Evolutionary conservation across 768 basidiomycete species (phyloP).

Genomic region (Tricholomella constricta): DNA sequence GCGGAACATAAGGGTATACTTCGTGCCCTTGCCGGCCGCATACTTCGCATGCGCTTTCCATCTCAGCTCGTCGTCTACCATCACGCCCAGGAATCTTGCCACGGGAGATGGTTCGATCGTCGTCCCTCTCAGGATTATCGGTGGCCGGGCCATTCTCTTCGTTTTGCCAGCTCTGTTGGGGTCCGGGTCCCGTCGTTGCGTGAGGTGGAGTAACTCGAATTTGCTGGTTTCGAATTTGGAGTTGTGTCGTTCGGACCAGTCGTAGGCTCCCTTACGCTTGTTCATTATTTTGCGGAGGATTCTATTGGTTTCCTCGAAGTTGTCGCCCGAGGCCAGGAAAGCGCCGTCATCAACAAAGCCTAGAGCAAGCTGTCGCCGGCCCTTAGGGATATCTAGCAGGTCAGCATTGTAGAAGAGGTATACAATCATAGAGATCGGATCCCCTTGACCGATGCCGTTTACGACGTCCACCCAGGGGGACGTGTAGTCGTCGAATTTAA

Average conservation of each 20-base stretch:
- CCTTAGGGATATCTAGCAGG: constrained; percentile 17
- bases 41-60: constrained; percentile 6
- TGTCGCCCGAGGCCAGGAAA: constrained; percentile 5
- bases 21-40: too few relatives aligned
- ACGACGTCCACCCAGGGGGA: constrained; percentile 16
- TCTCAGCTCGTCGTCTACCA: constrained; percentile 20
- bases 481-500: constrained; percentile 29
- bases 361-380: constrained; percentile 1
- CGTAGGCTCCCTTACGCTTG: not conserved
- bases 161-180: not conserved
- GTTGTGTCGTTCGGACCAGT: not conserved
- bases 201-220: not conserved
- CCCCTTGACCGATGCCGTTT: constrained; percentile 27
- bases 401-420: constrained; percentile 27
- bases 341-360: constrained; percentile 22
- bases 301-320: constrained; percentile 3
- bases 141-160: not conserved
- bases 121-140: not conserved
- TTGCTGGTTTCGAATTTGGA: not conserved
- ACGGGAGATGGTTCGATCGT: constrained; percentile 10
- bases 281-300: constrained; percentile 16
- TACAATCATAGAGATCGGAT: too few relatives aligned
- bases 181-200: not conserved
- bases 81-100: constrained; percentile 30
- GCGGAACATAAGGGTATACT: too few relatives aligned